Percentiles rank a stretch among this genome's conserved stretches.
These are phyloP conservation scores for Copromyces sp. DNA, from an alignment of 495 filamentous ascomycete species.

Conservation along the genomic window DNA sequence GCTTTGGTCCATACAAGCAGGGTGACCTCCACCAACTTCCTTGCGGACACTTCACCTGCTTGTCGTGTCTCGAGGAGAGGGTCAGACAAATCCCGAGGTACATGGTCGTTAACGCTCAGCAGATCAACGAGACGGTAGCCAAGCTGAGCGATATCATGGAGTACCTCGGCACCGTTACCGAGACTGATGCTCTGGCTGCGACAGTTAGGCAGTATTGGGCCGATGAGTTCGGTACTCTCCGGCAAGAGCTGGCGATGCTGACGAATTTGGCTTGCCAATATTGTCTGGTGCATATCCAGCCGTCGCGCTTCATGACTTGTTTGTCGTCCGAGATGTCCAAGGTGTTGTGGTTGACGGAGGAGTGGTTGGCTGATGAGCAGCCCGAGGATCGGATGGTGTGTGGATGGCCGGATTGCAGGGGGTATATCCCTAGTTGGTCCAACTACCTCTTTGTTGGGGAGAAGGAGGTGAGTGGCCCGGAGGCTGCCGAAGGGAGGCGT, in stretches of 20 bases:
- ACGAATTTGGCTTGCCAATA: background rate
- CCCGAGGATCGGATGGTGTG: background rate
- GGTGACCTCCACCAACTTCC: constrained; percentile 10
- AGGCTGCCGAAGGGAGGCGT: background rate
- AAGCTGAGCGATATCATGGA: background rate
- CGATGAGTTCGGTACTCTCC: background rate
- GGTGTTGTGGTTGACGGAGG: constrained; percentile 1
- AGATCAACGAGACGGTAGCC: background rate
- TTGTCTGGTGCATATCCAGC: constrained; percentile 2
- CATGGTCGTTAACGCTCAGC: background rate
- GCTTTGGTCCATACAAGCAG: background rate
- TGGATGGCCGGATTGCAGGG: constrained; percentile 12
- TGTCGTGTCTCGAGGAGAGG: background rate
- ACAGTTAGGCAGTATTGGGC: background rate
- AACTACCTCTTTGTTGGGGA: background rate
- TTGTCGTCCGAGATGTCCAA: background rate
- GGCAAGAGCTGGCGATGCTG: background rate
- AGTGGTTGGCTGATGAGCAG: background rate
- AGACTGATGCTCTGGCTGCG: background rate
- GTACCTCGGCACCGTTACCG: background rate
- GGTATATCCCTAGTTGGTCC: constrained; percentile 3
- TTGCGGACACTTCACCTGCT: constrained; percentile 9
- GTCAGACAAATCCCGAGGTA: background rate
- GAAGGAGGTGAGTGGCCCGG: background rate
- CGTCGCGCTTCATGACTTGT: constrained; percentile 3